These are phyloP conservation scores for Massarina eburnea DNA, from an alignment of 2,329 filamentous ascomycete species.

Conservation along the genomic window DNA sequence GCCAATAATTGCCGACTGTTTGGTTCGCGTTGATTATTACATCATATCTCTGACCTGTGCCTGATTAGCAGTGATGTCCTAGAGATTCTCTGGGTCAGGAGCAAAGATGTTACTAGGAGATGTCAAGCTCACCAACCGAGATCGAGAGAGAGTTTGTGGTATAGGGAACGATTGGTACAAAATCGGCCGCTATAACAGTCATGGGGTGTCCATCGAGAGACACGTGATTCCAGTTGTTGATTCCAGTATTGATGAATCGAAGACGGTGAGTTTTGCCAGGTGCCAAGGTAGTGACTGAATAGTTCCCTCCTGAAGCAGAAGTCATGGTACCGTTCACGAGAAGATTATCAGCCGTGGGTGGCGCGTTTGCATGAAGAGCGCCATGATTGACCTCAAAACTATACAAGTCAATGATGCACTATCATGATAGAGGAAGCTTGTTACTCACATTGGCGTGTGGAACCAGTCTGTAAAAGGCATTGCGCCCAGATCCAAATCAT, in stretches of 20 bases:
- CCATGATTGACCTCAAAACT: conserved; percentile 35
- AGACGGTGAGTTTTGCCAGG: conserved; percentile 43
- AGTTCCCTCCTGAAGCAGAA: conserved; percentile 31
- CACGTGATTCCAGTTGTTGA: conserved; percentile 41
- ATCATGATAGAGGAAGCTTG: neutral
- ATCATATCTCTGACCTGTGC: conserved; percentile 9
- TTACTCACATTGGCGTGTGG: conserved; percentile 24
- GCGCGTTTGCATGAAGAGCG: conserved; percentile 40
- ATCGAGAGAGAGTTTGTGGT: conserved; percentile 3
- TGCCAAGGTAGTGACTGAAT: conserved; percentile 35
- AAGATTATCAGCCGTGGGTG: conserved; percentile 51
- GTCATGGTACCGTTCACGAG: conserved; percentile 60
- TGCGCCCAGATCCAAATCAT: conserved; percentile 43
- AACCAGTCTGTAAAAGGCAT: conserved; percentile 46
- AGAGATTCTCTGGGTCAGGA: no score
- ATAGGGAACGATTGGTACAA: conserved; percentile 42
- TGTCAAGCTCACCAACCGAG: conserved; percentile 3
- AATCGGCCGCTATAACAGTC: conserved; percentile 44
- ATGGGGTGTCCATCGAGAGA: conserved; percentile 44
- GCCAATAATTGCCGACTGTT: conserved; percentile 17
- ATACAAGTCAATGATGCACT: neutral
- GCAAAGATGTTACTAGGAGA: neutral
- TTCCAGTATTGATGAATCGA: conserved; percentile 43
- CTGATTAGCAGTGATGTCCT: no score
- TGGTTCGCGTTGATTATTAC: conserved; percentile 8